Conservation (phyloP, 1,139 yeast species). For the Wickerhamomyces sp. region DNA sequence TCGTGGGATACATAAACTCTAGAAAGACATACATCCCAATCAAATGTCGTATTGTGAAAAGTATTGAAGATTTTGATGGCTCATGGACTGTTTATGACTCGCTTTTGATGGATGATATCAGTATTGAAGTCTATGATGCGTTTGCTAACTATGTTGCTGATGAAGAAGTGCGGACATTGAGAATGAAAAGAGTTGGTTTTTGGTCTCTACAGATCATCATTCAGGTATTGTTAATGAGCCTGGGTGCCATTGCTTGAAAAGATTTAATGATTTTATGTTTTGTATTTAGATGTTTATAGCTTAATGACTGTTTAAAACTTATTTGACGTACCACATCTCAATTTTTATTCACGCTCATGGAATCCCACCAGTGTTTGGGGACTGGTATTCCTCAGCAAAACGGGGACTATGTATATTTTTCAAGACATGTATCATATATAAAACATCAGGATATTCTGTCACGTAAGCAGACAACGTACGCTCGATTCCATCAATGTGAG, state of each 20-base stretch:
- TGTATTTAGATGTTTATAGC: conserved; percentile 1
- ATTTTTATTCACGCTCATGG: no score
- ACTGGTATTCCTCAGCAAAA: no score
- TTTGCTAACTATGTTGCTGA: conserved; percentile 86
- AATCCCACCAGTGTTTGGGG: no score
- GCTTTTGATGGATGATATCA: conserved; percentile 83
- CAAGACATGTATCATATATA: no score
- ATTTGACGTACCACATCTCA: no score
- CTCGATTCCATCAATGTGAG: no score
- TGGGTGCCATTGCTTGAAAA: conserved; percentile 50
- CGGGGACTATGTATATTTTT: no score
- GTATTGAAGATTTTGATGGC: conserved; percentile 80
- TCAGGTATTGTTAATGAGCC: conserved; percentile 76
- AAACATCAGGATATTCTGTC: no score
- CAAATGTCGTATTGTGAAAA: conserved; percentile 77
- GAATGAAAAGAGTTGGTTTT: conserved; percentile 83
- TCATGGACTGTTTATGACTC: conserved; percentile 96
- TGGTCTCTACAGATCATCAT: conserved; percentile 88
- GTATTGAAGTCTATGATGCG: conserved; percentile 85
- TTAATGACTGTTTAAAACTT: no score
- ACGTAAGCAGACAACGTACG: no score
- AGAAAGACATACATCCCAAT: conserved; percentile 87
- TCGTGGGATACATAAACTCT: conserved; percentile 91
- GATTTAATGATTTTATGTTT: conserved; percentile 3
- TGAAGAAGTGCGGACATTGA: conserved; percentile 66